A percentile compares a stretch with the other conserved stretches of the same genome.
These are phyloP conservation scores for Sarocladium oryzae DNA, from an alignment of 2,329 filamentous ascomycete genomes.

Conservation along the genomic window DNA sequence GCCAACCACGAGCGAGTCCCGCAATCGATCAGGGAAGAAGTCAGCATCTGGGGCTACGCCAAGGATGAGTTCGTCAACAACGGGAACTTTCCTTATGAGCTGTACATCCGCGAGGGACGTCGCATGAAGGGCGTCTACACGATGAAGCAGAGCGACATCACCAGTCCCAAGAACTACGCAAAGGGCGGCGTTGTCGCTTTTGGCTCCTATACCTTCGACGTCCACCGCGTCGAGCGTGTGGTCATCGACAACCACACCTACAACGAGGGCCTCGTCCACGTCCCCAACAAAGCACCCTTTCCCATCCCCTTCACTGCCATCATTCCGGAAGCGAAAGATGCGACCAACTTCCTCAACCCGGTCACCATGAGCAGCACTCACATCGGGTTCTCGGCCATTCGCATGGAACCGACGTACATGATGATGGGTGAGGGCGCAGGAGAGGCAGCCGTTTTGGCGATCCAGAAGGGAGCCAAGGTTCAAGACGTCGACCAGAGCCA, in stretches of 20 bases:
- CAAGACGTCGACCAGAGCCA: slow-evolving; percentile 10
- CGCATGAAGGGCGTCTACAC: slow-evolving; percentile 19
- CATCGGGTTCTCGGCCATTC: slow-evolving; percentile 12
- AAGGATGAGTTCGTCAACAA: slow-evolving; percentile 21
- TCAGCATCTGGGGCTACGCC: slow-evolving; percentile 16
- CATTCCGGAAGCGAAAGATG: slow-evolving; percentile 8
- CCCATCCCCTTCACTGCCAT: slow-evolving; percentile 10
- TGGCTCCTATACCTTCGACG: slow-evolving; percentile 19
- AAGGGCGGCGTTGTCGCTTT: slow-evolving; percentile 15
- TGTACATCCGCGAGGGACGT: slow-evolving; percentile 23
- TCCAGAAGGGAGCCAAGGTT: slow-evolving; percentile 10
- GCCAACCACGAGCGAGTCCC: slow-evolving; percentile 14
- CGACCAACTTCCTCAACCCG: slow-evolving; percentile 12
- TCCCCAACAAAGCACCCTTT: slow-evolving; percentile 10
- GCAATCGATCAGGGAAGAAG: slow-evolving; percentile 1
- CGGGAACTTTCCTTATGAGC: slow-evolving; percentile 18
- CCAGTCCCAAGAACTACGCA: slow-evolving; percentile 8
- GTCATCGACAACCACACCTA: slow-evolving; percentile 15
- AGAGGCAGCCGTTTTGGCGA: slow-evolving; percentile 12
- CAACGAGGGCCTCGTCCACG: slow-evolving; percentile 18
- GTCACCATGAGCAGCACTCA: slow-evolving; percentile 12
- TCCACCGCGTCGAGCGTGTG: slow-evolving; percentile 18
- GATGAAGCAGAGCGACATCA: slow-evolving; percentile 18
- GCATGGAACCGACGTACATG: slow-evolving; percentile 14
- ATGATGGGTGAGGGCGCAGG: slow-evolving; percentile 13